Percentiles rank a stretch among this genome's conserved stretches.
phyloP scores from a whole-genome alignment of 768 basidiomycete genomes.

The Lactarius tabidus region DNA sequence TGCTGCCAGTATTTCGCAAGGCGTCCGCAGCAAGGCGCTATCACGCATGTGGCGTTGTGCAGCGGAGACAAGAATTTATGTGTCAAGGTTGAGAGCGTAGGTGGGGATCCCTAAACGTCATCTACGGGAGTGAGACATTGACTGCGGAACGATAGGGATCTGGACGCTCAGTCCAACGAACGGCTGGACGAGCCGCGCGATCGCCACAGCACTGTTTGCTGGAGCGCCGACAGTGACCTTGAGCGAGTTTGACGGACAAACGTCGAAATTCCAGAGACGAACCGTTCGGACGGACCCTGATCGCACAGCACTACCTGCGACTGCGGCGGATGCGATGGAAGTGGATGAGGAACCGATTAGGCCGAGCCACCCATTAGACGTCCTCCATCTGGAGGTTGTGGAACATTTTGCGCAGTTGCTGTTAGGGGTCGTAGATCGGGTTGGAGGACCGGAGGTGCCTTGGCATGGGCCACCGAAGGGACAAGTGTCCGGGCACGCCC shows the following conservation, averaged over 20 bases:
- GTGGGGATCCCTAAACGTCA: constrained; percentile 9
- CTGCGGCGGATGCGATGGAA: constrained; percentile 45
- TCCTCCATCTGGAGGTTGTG: constrained; percentile 63
- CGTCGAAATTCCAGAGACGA: constrained; percentile 26
- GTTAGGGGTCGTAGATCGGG: constrained; percentile 50
- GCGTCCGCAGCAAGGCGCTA: constrained; percentile 30
- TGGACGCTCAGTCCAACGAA: constrained; percentile 21
- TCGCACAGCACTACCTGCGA: constrained; percentile 22
- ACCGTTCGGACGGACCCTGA: constrained; percentile 19
- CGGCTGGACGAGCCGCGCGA: constrained; percentile 45
- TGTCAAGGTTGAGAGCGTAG: constrained; percentile 43
- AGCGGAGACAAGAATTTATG: constrained; percentile 68
- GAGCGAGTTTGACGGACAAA: constrained; percentile 36
- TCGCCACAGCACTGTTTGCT: constrained; percentile 47
- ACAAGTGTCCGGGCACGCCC: constrained; percentile 54
- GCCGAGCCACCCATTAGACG: constrained; percentile 59
- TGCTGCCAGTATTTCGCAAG: constrained; percentile 61
- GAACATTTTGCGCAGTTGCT: constrained; percentile 65
- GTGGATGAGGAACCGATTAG: constrained; percentile 47
- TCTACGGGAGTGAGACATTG: neutral
- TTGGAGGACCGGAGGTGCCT: constrained; percentile 46
- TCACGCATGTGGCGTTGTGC: constrained; percentile 48
- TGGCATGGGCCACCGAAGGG: constrained; percentile 29
- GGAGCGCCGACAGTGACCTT: constrained; percentile 32
- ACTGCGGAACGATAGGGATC: constrained; percentile 7